Evolutionary conservation across 169 alveolate species (phyloP), one percentile per base, ranked within the genome.

Genomic region (Theileria parva): DNA sequence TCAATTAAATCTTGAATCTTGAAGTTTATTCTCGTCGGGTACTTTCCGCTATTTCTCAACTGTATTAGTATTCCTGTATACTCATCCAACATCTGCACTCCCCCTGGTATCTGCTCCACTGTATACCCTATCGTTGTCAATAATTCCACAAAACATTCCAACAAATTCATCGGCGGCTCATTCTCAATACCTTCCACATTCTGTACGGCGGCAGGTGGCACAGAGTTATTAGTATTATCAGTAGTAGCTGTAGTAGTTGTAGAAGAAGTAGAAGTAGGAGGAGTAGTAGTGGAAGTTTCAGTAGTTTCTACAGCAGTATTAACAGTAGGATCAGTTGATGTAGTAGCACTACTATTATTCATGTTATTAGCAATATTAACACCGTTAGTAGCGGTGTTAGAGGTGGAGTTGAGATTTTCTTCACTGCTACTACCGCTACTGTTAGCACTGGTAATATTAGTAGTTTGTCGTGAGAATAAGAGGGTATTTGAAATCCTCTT

Each of bases 1-100:
- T 94, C 97, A 66, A 94, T 72, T 13, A 93, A 92, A 78, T 94
- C 97, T 85, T 94, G 95, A 53, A 91, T 93, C 74, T 91, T 88
- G 73, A 92, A 94, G 75, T 88, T 92, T 30, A 94, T 86, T 34
- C 97, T 86, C 73, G 92, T 91, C 53, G 96, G 88, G 77, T 92
- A 92, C 83, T 86, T 89, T n/a, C 84, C 84, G 34, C 92, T 78
- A 50, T 88, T 92, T 80, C 90, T 93, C 71, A 94, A 77, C 66
- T 87, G 92, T 64, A 75, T 80, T 19, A 94, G 85, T 23, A 95
- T 86, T 7, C 93, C 95, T 80, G 93, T 89, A 94, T 95, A 94
- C 67, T 92, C 92, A 77, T 94, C 96, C 50, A 94, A 78, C 59
- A 93, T 91, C 59, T 88, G 91, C 64, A 86, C 88, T 64, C 93